Evolutionary conservation across 2,329 filamentous ascomycete species (phyloP), one percentile per base, ranked within the genome.

Genomic region (Penicillium italicum): DNA sequence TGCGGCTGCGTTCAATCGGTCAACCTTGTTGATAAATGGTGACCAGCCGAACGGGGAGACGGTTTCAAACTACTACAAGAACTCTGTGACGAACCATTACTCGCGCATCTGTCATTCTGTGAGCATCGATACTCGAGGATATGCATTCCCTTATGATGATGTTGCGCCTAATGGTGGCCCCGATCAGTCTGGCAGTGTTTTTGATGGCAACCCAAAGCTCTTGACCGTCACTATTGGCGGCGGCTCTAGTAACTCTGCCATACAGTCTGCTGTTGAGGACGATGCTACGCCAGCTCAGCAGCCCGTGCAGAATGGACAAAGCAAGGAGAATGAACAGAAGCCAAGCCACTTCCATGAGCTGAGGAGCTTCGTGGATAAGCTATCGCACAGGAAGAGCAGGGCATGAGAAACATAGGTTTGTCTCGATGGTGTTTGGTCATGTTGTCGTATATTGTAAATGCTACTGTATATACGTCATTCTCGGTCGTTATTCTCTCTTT

Each of bases 61-160:
- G 0, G 72, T 80, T 2, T 67, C 66, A 6, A 69, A 66, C 9
- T 88, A 85, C 67, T 88, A 88, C 71, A 61, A 69, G 38, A 71
- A 80, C 14, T 53, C 62, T 3, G 70, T 82, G 45, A 87, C 85
- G 40, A 89, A 89, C 71, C 85, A 89, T 69, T 89, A 87, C 69
- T 76, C 84, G 45, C 78, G 85, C 54, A 80, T 89, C 60, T 81
- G 85, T 57, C 86, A 90, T 71, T 80, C 77, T 57, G 76, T 78
- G 36, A 85, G 82, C 63, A 66, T 83, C 34, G 83, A 85, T 66
- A 77, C 81, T 9, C 77, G 79, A 46, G 86, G 87, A 9, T 90
- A 90, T 72, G 85, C 85, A 1, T 89, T 89, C 63, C 85, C 86
- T 0, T 89, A 89, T 66, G 87, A 89, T 66, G 86, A 89, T 70